Conservation (phyloP, 192 early-diverging fungal genomes). For the Podila verticillata region DNA sequence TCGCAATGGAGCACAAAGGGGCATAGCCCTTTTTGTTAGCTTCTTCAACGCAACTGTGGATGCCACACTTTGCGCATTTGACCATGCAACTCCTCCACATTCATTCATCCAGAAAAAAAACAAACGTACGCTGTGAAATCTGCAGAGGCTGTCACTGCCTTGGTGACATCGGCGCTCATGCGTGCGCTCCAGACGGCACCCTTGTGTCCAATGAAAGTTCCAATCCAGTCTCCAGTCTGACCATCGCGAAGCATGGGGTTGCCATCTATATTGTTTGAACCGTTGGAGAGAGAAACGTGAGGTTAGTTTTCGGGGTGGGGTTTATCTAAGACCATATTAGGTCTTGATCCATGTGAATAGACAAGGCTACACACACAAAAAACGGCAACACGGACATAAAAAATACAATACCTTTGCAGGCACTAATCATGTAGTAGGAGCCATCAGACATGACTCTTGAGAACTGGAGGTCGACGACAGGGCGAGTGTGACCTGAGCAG, state of each 20-base stretch:
- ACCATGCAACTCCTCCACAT: background rate
- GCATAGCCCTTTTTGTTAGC: no score
- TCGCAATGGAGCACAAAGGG: no score
- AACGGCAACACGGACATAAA: no score
- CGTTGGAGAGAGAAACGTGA: no score
- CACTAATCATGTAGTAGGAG: constrained; percentile 83
- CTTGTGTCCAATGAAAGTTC: constrained; percentile 91
- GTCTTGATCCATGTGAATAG: no score
- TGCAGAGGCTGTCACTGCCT: constrained; percentile 91
- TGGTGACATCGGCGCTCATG: constrained; percentile 77
- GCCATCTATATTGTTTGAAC: constrained; percentile 64
- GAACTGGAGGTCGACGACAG: constrained; percentile 89
- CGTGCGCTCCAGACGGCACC: constrained; percentile 92
- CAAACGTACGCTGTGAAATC: constrained; percentile 90
- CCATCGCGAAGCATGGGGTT: constrained; percentile 90
- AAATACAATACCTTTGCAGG: constrained; percentile 78
- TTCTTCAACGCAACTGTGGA: no score
- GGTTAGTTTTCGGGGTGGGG: no score
- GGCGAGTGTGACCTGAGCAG: constrained; percentile 91
- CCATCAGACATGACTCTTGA: constrained; percentile 77
- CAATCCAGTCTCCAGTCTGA: constrained; percentile 93
- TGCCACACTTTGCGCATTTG: no score
- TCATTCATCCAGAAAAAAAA: background rate
- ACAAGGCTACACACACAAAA: no score
- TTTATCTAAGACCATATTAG: no score